Evolutionary conservation across 331 rosid genomes (phyloP), one percentile per base, ranked within the genome.

Genomic region (Telfairia occidentalis): DNA sequence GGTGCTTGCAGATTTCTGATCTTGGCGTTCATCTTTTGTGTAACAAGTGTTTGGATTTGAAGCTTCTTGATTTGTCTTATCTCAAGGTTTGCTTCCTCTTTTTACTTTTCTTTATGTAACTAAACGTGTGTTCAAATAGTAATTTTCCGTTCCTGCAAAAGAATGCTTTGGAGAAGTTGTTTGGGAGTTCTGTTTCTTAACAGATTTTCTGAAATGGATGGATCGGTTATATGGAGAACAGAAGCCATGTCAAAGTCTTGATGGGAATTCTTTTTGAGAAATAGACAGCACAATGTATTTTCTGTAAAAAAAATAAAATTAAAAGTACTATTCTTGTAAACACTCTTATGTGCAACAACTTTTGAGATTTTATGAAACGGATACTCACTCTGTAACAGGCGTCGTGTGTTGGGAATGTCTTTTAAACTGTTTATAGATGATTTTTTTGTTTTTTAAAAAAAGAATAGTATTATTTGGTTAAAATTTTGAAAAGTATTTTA

Each of bases 1-100:
- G 93, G 93, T 89, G 90, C 75, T 65, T 85, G 71, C 87, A 89
- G 85, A 85, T 89, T 78, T 83, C 93, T 83, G 89, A 86, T 85
- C 70, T 89, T 78, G 93, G 89, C 19, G 76, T 89, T 60, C 83
- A 86, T 46, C 89, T 89, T 74, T 86, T 86, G 71, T 86, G 86
- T 76, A 89, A 85, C 66, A 89, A 89, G 60, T 86, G 93, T 80
- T 69, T 81, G 46, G 70, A 80, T 9, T 82, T 89, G 86, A 85
- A 82, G 73, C 58, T 73, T 81, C 90, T 89, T 3, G 90, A 89
- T 77, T 77, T 89, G 3, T 89, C 93, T 0, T 89, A 86, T 75
- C 85, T 89, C 34, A 89, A 89, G 93, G 90, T 89, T 76, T 59
- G 16, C 18, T 59, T 60, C 9, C 63, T 34, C 35, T 63, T 34